Conservation (phyloP, 257 asterid species). For the Gentiana straminea region DNA sequence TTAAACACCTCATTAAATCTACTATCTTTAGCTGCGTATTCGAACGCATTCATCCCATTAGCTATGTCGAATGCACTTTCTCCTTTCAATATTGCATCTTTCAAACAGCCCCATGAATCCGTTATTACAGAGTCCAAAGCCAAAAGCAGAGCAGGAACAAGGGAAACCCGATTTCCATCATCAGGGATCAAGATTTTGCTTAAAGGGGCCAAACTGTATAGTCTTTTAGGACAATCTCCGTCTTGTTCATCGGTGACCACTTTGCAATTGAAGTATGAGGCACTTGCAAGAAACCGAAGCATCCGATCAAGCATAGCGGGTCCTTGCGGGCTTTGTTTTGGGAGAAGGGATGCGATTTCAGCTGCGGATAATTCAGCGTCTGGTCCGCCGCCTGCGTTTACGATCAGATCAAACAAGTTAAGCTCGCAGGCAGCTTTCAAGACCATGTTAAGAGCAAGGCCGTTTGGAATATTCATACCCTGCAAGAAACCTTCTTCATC, state of each 20-base stretch:
- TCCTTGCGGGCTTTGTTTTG: constrained; percentile 12
- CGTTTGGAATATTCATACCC: constrained; percentile 1
- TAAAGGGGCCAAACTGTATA: constrained; percentile 9
- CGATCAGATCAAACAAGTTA: constrained; percentile 6
- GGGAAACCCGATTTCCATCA: constrained; percentile 6
- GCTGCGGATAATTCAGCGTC: constrained; percentile 8
- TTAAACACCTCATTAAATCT: constrained; percentile 14
- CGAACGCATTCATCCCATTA: constrained; percentile 29
- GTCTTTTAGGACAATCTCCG: constrained; percentile 3
- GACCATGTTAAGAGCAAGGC: constrained; percentile 8
- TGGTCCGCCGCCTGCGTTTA: constrained; percentile 8
- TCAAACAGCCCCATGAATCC: constrained; percentile 25
- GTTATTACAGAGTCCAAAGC: constrained; percentile 13
- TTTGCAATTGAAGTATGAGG: too few relatives aligned
- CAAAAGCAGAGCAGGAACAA: constrained; percentile 1
- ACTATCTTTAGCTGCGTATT: constrained; percentile 15
- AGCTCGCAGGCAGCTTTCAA: constrained; percentile 17
- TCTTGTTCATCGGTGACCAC: too few relatives aligned
- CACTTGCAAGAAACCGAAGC: neutral
- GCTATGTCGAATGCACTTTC: constrained; percentile 30
- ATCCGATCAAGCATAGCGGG: neutral
- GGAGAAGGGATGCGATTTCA: constrained; percentile 13
- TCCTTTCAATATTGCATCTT: constrained; percentile 39
- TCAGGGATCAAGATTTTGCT: constrained; percentile 7
- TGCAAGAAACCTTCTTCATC: constrained; percentile 17